Percentiles rank a stretch among this genome's conserved stretches.
Evolutionary conservation across 768 basidiomycete genomes (phyloP).

Genomic region (Pulveroboletus sp.): DNA sequence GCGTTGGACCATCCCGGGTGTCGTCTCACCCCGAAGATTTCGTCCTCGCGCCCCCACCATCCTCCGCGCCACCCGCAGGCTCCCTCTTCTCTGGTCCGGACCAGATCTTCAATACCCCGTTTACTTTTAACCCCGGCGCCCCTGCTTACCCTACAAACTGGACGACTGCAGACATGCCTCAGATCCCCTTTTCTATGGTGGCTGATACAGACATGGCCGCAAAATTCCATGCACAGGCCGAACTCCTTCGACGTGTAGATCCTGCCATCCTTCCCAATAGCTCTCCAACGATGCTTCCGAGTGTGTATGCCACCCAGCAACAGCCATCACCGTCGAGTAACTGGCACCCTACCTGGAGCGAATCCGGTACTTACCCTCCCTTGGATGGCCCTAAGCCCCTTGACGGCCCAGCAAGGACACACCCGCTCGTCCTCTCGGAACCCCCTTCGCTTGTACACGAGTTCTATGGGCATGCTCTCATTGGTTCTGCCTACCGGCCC

Average conservation of each 20-base stretch:
- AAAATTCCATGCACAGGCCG: slow-evolving; percentile 46
- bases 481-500: slow-evolving; percentile 27
- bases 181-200: slow-evolving; percentile 17
- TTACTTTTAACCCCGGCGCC: slow-evolving; percentile 25
- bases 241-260: slow-evolving; percentile 37
- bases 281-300: slow-evolving; percentile 6
- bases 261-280: slow-evolving; percentile 6
- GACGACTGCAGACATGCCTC: slow-evolving; percentile 17
- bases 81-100: slow-evolving; percentile 18
- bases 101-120: slow-evolving; percentile 30
- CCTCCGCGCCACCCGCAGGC: slow-evolving; percentile 26
- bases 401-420: slow-evolving; percentile 16
- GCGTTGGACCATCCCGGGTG: slow-evolving; percentile 17
- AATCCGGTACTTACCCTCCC: slow-evolving; percentile 17
- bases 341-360: slow-evolving; percentile 28
- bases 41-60: slow-evolving; percentile 36
- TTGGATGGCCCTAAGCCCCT: slow-evolving; percentile 29
- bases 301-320: slow-evolving; percentile 18
- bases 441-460: slow-evolving; percentile 19
- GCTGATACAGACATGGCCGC: slow-evolving; percentile 38
- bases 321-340: slow-evolving; percentile 10
- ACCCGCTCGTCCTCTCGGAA: slow-evolving; percentile 21
- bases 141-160: slow-evolving; percentile 16
- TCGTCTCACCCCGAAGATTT: slow-evolving; percentile 39
- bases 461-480: slow-evolving; percentile 11